A percentile compares a stretch with the other conserved stretches of the same genome.
Conservation (phyloP, 2,329 filamentous ascomycete species). For the Diaporthe destruens region DNA sequence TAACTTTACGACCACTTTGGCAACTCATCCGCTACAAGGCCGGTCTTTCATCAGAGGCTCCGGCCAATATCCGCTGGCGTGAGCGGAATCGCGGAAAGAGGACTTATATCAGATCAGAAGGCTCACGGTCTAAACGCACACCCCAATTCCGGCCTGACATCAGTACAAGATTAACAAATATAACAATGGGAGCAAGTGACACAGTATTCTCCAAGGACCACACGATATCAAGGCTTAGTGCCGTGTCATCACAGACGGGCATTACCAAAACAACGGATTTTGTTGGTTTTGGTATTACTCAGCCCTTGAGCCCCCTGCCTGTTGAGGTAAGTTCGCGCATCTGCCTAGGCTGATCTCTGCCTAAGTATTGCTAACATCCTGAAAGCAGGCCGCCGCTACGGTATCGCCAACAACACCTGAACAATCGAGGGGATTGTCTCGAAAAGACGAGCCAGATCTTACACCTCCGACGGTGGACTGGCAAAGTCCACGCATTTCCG, state of each 20-base stretch:
- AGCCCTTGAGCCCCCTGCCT: neutral
- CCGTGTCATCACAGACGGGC: neutral
- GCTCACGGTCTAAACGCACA: neutral
- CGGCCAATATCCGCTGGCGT: slow-evolving; percentile 12
- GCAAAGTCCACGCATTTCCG: neutral
- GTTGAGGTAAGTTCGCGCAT: neutral
- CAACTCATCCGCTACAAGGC: slow-evolving; percentile 10
- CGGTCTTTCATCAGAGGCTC: slow-evolving; percentile 1
- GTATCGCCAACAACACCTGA: neutral
- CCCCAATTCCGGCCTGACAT: neutral
- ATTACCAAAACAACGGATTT: slow-evolving; percentile 22
- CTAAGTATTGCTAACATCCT: neutral
- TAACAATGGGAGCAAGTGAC: neutral
- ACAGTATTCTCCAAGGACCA: neutral
- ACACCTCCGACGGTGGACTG: neutral
- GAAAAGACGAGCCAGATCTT: neutral
- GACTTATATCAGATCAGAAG: slow-evolving; percentile 23
- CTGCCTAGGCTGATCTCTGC: no score
- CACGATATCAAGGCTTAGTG: neutral
- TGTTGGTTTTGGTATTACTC: neutral
- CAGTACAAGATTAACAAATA: slow-evolving; percentile 1
- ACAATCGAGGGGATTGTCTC: neutral
- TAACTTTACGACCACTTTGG: slow-evolving; percentile 32
- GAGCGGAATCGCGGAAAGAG: slow-evolving; percentile 24
- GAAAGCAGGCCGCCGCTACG: neutral